These are phyloP conservation scores for Penicillium sp. DNA, from an alignment of 2,329 filamentous ascomycete genomes.

Conservation along the genomic window DNA sequence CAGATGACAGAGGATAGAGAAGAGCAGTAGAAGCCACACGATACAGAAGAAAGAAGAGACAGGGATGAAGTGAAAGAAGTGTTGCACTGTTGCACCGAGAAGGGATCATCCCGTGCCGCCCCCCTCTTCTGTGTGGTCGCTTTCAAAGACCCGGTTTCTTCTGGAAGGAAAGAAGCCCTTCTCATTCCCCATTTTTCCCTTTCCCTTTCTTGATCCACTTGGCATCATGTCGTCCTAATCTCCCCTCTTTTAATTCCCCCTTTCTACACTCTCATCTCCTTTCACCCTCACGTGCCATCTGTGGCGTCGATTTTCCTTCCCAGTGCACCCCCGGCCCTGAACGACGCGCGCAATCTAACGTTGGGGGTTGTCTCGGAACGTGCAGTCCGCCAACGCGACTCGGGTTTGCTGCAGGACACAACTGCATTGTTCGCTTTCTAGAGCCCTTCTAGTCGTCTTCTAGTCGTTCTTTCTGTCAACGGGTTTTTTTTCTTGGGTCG, in stretches of 20 bases:
- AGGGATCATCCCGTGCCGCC: neutral
- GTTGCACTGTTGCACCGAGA: neutral
- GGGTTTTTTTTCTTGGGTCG: neutral
- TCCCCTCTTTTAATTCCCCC: neutral
- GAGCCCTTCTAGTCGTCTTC: neutral
- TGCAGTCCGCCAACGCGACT: constrained; percentile 22
- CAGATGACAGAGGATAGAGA: neutral
- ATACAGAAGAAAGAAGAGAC: neutral
- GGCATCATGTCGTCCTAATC: constrained; percentile 10
- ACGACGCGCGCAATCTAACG: neutral
- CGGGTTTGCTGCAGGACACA: constrained; percentile 31
- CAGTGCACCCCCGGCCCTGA: constrained; percentile 1
- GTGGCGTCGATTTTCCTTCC: constrained; percentile 8
- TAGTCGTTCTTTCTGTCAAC: neutral
- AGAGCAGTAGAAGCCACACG: neutral
- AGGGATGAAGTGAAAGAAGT: too few species aligned
- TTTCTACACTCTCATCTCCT: neutral
- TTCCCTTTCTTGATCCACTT: neutral
- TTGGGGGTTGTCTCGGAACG: constrained; percentile 22
- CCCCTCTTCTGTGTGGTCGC: neutral
- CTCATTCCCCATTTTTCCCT: constrained; percentile 6
- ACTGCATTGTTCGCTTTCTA: constrained; percentile 31
- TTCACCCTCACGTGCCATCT: constrained; percentile 16
- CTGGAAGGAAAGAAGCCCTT: constrained; percentile 1
- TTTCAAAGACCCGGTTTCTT: neutral